Percentiles rank a stretch among this genome's conserved stretches.
phyloP scores from a whole-genome alignment of 257 asterid species.

The Penstemon davidsonii region DNA sequence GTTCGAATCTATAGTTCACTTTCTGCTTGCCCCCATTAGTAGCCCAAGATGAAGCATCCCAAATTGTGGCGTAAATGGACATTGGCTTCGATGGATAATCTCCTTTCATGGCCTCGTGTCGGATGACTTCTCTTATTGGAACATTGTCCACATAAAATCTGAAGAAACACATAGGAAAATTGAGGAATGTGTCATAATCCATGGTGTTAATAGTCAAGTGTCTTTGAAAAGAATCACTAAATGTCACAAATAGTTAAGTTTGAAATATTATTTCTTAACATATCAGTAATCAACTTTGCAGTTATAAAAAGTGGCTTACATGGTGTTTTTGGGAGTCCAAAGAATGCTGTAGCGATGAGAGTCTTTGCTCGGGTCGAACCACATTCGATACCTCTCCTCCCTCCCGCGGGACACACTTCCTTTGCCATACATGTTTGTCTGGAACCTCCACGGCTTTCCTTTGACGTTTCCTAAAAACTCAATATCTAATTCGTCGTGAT shows the following conservation, averaged over 20 bases:
- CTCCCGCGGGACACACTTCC: conserved; percentile 91
- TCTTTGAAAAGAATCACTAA: too few species aligned
- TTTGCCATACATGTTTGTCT: conserved; percentile 86
- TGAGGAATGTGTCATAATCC: not conserved
- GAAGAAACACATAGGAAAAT: not conserved
- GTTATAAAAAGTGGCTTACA: conserved; percentile 38
- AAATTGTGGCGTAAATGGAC: conserved; percentile 89
- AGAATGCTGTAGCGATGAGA: conserved; percentile 84
- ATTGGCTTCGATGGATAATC: conserved; percentile 91
- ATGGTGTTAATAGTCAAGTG: too few species aligned
- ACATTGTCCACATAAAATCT: conserved; percentile 81
- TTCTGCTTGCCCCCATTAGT: conserved; percentile 83
- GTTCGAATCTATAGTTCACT: conserved; percentile 66
- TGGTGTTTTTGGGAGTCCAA: conserved; percentile 70
- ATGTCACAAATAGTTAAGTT: too few species aligned
- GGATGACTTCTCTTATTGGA: conserved; percentile 70
- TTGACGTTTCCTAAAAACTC: conserved; percentile 80
- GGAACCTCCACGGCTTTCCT: conserved; percentile 90
- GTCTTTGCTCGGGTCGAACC: conserved; percentile 84
- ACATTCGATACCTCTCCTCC: conserved; percentile 84
- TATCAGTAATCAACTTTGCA: too few species aligned
- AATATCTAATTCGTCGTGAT: conserved; percentile 87
- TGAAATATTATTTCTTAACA: too few species aligned
- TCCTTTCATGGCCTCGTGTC: conserved; percentile 54
- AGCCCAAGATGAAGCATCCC: conserved; percentile 98